Percentiles rank a stretch among this genome's conserved stretches.
Evolutionary conservation across 148 eudicot species (phyloP).

Genomic region (Nyssa sinensis): DNA sequence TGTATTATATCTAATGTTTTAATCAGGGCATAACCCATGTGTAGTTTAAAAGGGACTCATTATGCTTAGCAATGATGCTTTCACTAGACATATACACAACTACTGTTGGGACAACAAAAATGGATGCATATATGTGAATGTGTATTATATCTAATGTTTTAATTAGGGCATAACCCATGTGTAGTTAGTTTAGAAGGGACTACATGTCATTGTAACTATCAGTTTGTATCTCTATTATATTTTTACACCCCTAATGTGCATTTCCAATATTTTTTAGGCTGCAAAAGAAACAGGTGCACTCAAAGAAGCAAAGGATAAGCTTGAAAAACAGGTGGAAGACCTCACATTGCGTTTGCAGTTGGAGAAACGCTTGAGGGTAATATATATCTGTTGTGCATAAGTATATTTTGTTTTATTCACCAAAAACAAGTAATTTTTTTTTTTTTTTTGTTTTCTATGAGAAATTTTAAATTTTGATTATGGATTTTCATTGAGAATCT

Average conservation of each 20-base stretch:
- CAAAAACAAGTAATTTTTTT: neutral
- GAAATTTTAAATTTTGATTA: slow-evolving; percentile 1
- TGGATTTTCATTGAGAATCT: slow-evolving; percentile 7
- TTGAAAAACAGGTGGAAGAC: slow-evolving; percentile 89
- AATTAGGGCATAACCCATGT: neutral
- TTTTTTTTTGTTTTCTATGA: neutral
- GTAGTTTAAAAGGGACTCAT: neutral
- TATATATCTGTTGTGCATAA: slow-evolving; percentile 10
- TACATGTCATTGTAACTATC: neutral
- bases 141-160: neutral
- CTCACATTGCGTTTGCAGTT: slow-evolving; percentile 75
- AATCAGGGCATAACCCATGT: neutral
- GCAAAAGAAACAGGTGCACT: slow-evolving; percentile 83
- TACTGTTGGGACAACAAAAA: too few relatives aligned
- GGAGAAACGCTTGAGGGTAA: slow-evolving; percentile 89
- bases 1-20: neutral
- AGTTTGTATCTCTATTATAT: neutral
- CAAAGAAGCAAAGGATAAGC: slow-evolving; percentile 81
- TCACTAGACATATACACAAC: too few relatives aligned
- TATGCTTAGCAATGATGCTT: too few relatives aligned
- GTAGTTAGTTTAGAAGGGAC: neutral
- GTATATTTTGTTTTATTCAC: neutral
- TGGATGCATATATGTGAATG: too few relatives aligned
- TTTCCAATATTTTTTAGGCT: slow-evolving; percentile 46
- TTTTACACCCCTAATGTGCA: slow-evolving; percentile 15